Percentiles rank a stretch among this genome's conserved stretches.
These are phyloP conservation scores for Solanum sejunctum DNA, from an alignment of 257 asterid species.

Conservation along the genomic window DNA sequence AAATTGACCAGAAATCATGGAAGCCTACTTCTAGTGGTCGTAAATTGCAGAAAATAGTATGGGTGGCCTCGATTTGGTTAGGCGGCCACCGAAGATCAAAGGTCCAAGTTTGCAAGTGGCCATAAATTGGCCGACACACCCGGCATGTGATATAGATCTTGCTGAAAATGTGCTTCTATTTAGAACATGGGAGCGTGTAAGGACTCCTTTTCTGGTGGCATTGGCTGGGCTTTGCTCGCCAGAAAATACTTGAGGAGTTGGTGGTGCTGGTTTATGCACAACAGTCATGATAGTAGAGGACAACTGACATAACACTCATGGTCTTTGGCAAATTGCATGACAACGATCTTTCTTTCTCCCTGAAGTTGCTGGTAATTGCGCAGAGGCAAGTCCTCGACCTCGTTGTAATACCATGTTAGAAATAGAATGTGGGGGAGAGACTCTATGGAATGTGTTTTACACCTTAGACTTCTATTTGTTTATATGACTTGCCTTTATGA, in stretches of 20 bases:
- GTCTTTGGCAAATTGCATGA: not conserved
- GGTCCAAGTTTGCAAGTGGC: not conserved
- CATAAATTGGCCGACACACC: not conserved
- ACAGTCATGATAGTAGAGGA: not conserved
- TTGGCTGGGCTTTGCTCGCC: not conserved
- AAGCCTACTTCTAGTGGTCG: too few species aligned
- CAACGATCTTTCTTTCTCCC: not conserved
- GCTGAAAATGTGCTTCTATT: not conserved
- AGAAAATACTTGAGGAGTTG: not conserved
- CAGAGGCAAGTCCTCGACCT: not conserved
- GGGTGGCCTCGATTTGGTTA: too few species aligned
- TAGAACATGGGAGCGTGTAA: not conserved
- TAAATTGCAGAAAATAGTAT: too few species aligned
- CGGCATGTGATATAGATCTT: not conserved
- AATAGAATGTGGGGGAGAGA: not conserved
- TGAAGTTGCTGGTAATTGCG: not conserved
- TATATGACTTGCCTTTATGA: not conserved
- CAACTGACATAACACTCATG: not conserved
- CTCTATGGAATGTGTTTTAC: not conserved
- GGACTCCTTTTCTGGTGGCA: not conserved
- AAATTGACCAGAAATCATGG: too few species aligned
- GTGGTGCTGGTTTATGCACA: not conserved
- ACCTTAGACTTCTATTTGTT: not conserved
- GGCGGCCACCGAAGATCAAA: too few species aligned
- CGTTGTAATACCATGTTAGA: not conserved